Percentiles rank a stretch among this genome's conserved stretches.
Evolutionary conservation across 225 moss, liverwort and hornwort species (phyloP).

Genomic region (Marchantia polymorpha): DNA sequence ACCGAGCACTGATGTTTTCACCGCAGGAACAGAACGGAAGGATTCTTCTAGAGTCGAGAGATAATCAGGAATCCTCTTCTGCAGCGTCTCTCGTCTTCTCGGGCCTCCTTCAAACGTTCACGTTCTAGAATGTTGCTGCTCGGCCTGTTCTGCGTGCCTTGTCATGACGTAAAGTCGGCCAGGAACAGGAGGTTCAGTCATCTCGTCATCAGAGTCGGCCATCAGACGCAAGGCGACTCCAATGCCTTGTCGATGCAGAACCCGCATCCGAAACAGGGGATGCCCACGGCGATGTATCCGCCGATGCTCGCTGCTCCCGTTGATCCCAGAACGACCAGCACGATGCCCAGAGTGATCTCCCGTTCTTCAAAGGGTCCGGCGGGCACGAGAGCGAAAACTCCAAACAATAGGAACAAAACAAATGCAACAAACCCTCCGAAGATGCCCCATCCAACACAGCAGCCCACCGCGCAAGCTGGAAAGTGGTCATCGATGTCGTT

Average conservation of each 20-base stretch:
- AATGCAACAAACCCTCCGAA: slow-evolving; percentile 21
- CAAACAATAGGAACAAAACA: slow-evolving; percentile 36
- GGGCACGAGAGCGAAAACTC: slow-evolving; percentile 33
- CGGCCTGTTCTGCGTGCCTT: no score
- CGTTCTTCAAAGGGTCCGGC: slow-evolving; percentile 30
- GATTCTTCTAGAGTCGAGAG: no score
- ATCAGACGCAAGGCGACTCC: background rate
- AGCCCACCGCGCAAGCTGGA: slow-evolving; percentile 29
- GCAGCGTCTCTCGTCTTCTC: no score
- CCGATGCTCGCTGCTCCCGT: slow-evolving; percentile 34
- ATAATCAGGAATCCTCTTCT: no score
- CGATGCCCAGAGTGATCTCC: slow-evolving; percentile 22
- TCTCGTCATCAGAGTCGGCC: background rate
- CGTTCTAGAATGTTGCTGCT: no score
- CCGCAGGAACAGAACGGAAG: no score
- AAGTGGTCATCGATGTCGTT: background rate
- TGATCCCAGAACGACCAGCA: slow-evolving; percentile 36
- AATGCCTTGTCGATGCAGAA: slow-evolving; percentile 30
- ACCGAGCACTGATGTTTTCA: no score
- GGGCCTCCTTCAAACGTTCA: no score
- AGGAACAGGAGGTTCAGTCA: no score
- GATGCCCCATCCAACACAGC: slow-evolving; percentile 28
- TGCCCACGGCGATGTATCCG: slow-evolving; percentile 28
- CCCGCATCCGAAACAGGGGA: slow-evolving; percentile 29
- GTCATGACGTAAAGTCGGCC: no score